A percentile compares a stretch with the other conserved stretches of the same genome.
Evolutionary conservation across 2,329 filamentous ascomycete species (phyloP).

Genomic region (Ophiocordyceps robertsii): DNA sequence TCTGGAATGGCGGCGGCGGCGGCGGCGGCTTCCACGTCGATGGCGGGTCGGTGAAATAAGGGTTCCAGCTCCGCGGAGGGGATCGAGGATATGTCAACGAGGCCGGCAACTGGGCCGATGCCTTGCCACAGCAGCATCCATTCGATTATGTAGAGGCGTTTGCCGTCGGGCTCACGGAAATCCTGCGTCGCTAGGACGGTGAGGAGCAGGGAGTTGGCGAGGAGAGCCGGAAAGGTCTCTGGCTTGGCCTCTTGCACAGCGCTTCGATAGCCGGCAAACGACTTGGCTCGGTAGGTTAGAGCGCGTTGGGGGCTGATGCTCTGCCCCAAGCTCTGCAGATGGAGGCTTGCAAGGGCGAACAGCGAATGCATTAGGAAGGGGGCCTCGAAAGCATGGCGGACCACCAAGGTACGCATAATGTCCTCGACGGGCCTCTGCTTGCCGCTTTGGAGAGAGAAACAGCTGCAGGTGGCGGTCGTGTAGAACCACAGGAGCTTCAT

Average conservation of each 20-base stretch:
- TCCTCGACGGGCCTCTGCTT: constrained; percentile 21
- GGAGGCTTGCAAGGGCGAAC: constrained; percentile 36
- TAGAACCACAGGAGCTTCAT: constrained; percentile 45
- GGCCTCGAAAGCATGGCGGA: constrained; percentile 35
- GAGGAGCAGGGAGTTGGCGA: constrained; percentile 37
- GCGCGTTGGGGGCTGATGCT: constrained; percentile 24
- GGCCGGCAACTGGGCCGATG: constrained; percentile 32
- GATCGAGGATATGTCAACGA: constrained; percentile 12
- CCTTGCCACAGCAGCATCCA: constrained; percentile 45
- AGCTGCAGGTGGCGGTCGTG: constrained; percentile 28
- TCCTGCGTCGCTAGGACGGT: constrained; percentile 34
- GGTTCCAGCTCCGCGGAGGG: constrained; percentile 28
- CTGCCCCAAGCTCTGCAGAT: constrained; percentile 28
- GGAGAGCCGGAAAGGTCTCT: constrained; percentile 32
- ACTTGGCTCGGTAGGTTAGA: constrained; percentile 30
- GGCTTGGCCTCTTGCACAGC: constrained; percentile 34
- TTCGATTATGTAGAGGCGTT: constrained; percentile 37
- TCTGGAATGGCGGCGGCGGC: constrained; percentile 28
- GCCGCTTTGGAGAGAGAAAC: constrained; percentile 28
- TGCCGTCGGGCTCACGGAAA: constrained; percentile 17
- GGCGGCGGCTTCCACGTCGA: constrained; percentile 29
- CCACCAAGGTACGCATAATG: constrained; percentile 31
- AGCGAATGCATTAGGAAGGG: constrained; percentile 41
- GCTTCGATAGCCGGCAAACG: constrained; percentile 36
- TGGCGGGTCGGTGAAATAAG: constrained; percentile 34